These are phyloP conservation scores for Bipolaris sorokiniana DNA, from an alignment of 2,329 filamentous ascomycete genomes.

Conservation along the genomic window DNA sequence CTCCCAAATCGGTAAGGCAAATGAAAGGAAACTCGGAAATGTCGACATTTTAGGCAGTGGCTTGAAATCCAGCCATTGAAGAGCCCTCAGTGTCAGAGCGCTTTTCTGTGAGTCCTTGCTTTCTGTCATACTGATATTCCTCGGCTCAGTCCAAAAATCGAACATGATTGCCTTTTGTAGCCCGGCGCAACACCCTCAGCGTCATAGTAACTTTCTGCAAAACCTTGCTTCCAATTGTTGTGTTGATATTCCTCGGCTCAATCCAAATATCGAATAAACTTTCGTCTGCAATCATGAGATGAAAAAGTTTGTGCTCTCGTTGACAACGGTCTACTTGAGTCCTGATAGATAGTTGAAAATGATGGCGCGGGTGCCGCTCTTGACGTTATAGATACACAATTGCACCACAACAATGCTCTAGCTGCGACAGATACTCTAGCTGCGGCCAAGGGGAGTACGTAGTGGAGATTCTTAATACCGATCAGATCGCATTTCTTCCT, in stretches of 20 bases:
- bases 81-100: no score
- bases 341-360: slow-evolving; percentile 95
- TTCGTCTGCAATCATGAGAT: slow-evolving; percentile 94
- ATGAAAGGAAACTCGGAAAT: no score
- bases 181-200: slow-evolving; percentile 82
- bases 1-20: no score
- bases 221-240: slow-evolving; percentile 97
- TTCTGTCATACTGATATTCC: no score
- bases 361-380: slow-evolving; percentile 90
- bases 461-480: no score
- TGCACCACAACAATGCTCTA: slow-evolving; percentile 68
- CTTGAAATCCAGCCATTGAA: slow-evolving; percentile 77
- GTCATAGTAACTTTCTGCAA: slow-evolving; percentile 99
- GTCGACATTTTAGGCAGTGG: slow-evolving; percentile 80
- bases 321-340: slow-evolving; percentile 90
- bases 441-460: no score
- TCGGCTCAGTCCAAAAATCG: no score
- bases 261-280: slow-evolving; percentile 97
- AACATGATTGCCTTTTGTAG: no score
- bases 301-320: slow-evolving; percentile 96
- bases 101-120: no score
- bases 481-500: no score
- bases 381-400: slow-evolving; percentile 94
- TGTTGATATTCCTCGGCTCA: slow-evolving; percentile 95
- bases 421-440: no score